These are phyloP conservation scores for Penicillium flavigenum DNA, from an alignment of 495 filamentous ascomycete genomes.

Conservation along the genomic window DNA sequence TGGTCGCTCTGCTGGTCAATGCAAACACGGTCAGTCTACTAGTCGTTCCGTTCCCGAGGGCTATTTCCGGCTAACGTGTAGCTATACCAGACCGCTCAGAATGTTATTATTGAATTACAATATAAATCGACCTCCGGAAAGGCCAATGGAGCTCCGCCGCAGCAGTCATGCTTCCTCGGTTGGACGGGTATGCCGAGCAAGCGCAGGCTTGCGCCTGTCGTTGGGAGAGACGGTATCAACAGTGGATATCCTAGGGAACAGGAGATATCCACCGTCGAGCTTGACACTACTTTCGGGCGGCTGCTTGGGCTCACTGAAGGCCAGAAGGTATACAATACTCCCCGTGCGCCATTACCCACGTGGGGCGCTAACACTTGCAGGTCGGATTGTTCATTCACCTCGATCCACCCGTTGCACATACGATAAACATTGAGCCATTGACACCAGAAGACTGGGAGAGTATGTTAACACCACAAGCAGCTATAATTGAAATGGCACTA, in stretches of 20 bases:
- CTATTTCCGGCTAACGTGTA: slow-evolving; percentile 16
- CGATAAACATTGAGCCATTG: slow-evolving; percentile 92
- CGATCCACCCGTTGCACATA: slow-evolving; percentile 85
- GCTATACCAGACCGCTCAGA: slow-evolving; percentile 70
- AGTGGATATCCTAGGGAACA: slow-evolving; percentile 63
- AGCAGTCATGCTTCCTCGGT: slow-evolving; percentile 77
- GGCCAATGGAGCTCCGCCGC: slow-evolving; percentile 45
- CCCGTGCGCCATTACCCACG: slow-evolving; percentile 8
- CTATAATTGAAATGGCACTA: slow-evolving; percentile 6
- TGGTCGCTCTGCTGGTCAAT: slow-evolving; percentile 79
- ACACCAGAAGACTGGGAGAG: slow-evolving; percentile 95
- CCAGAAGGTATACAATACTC: slow-evolving; percentile 64
- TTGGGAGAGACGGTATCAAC: slow-evolving; percentile 69
- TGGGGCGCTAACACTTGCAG: slow-evolving; percentile 39
- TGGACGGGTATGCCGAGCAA: slow-evolving; percentile 98
- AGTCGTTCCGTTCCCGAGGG: background rate
- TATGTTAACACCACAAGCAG: slow-evolving; percentile 31
- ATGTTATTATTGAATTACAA: slow-evolving; percentile 89
- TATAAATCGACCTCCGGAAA: slow-evolving; percentile 52
- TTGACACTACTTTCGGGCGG: slow-evolving; percentile 86
- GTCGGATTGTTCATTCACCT: slow-evolving; percentile 72
- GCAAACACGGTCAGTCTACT: slow-evolving; percentile 72
- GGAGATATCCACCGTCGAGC: slow-evolving; percentile 73
- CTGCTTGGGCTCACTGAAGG: slow-evolving; percentile 79
- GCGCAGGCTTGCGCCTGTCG: slow-evolving; percentile 68